Base-by-base conservation (phyloP, 129 eudicot genomes). In the Pulicaria dysenterica region DNA sequence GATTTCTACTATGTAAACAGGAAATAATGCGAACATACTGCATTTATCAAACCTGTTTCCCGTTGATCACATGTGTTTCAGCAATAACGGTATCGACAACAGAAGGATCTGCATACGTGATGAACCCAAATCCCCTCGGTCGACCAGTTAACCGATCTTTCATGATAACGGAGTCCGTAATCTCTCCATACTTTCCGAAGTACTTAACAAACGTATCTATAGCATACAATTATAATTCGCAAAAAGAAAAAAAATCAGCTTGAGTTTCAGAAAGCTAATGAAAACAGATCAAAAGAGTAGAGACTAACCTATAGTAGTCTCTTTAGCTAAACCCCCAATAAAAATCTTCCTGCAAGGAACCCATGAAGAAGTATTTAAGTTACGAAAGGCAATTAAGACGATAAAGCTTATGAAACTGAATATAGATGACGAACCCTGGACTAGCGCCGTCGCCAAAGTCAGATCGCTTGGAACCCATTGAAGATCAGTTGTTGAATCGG, bases 61-160 rank as follows among this genome's bases (percentile, higher is more conserved):
- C 98, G 69, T 87, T 83, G 7, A 93, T 93, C 50, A 89, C 65
- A 64, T 93, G 98, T 13, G 88, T 88, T 73, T 93, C 91, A 3
- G 82, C 86, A 15, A 93, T 93, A 61, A 93, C 90, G 37, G 87
- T 84, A 68, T 93, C 98, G 7, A 93, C 98, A 13, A 93, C 95
- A 31, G 89, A 73, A 3, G 98, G 98, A 67, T 93, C 96, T 5
- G 89, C 95, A 73, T 87, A 89, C 3, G 98, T 93, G 37, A 93
- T 93, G 66, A 93, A 89, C 65, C 98, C 98, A 55, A 93, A 93
- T 3, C 98, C 98, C 68, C 96, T 81, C 5, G 98, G 98, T 13
- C 95, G 77, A 47, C 98, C 96, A 0, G 95, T 89, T 47, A 62
- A 76, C 44, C 96, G 77, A 55, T 93, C 98, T 65, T 93, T 93